Conservation (phyloP, 2,329 filamentous ascomycete genomes). For the Colletotrichum sp. region DNA sequence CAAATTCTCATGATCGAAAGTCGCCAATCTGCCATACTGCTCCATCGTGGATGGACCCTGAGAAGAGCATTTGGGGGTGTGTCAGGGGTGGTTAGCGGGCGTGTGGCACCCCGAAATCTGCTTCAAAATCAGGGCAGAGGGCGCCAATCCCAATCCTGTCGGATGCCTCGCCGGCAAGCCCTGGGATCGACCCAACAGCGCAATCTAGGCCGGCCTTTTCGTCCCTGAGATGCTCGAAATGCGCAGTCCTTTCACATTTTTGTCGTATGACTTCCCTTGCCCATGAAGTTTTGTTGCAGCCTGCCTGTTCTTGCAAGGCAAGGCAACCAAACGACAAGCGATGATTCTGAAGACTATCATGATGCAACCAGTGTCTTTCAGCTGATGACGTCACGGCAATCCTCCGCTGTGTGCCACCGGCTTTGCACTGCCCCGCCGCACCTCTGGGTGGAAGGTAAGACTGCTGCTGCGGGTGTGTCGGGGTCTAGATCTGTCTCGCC, state of each 20-base stretch:
- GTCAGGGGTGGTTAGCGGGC: not conserved
- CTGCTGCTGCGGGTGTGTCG: not conserved
- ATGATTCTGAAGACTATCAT: not conserved
- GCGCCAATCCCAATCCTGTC: not conserved
- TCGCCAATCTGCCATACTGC: not conserved
- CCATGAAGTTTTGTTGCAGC: not conserved
- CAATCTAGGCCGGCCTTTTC: not conserved
- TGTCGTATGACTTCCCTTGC: not conserved
- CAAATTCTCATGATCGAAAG: not conserved
- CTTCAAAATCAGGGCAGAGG: not conserved
- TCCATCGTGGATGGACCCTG: not conserved
- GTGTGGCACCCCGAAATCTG: not conserved
- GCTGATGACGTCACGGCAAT: not conserved
- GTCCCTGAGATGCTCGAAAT: not conserved
- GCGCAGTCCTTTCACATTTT: not conserved
- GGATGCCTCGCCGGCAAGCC: not conserved
- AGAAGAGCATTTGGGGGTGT: not conserved
- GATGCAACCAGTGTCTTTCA: not conserved
- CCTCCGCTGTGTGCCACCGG: not conserved
- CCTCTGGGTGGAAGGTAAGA: not conserved
- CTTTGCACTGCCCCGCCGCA: not conserved
- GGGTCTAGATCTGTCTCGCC: too few species aligned
- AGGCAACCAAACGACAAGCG: not conserved
- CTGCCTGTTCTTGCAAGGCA: not conserved
- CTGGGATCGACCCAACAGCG: not conserved